Evolutionary conservation across 192 early-diverging fungal genomes (phyloP).

Genomic region (Coemansia sp.): DNA sequence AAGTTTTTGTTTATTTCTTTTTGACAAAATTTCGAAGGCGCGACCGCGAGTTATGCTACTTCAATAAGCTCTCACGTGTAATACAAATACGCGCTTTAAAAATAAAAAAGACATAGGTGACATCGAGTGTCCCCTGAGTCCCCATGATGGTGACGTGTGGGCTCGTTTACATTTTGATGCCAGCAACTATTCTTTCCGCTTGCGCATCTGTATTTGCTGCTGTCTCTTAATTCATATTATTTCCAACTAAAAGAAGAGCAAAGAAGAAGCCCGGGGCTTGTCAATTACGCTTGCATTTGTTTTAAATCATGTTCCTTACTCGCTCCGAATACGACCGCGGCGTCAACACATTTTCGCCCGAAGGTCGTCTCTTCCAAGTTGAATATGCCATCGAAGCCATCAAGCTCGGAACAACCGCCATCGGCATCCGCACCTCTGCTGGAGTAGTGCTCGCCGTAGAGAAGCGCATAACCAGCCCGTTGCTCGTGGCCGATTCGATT

Average conservation of each 20-base stretch:
- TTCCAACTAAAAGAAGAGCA: not conserved
- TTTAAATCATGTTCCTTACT: constrained; percentile 39
- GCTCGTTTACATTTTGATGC: not conserved
- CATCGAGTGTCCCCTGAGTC: not conserved
- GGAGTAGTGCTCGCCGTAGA: constrained; percentile 96
- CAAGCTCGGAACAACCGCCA: constrained; percentile 97
- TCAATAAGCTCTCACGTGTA: no score
- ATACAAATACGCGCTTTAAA: no score
- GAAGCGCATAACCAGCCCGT: constrained; percentile 90
- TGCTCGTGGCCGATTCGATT: constrained; percentile 91
- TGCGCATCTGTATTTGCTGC: not conserved
- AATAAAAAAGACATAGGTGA: not conserved
- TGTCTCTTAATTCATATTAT: not conserved
- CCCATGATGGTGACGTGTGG: not conserved
- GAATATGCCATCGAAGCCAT: constrained; percentile 99
- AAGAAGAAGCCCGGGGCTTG: not conserved
- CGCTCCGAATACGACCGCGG: constrained; percentile 98
- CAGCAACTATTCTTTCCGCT: not conserved
- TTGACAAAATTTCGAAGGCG: no score
- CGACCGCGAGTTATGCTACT: no score
- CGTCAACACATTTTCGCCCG: constrained; percentile 99
- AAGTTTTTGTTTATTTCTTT: constrained; percentile 5
- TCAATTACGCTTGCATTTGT: not conserved
- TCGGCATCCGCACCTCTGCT: constrained; percentile 93
- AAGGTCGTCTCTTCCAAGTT: constrained; percentile 99